Percentiles rank a stretch among this genome's conserved stretches.
phyloP scores from a whole-genome alignment of 331 rosid species.

The Rosa hybrid region DNA sequence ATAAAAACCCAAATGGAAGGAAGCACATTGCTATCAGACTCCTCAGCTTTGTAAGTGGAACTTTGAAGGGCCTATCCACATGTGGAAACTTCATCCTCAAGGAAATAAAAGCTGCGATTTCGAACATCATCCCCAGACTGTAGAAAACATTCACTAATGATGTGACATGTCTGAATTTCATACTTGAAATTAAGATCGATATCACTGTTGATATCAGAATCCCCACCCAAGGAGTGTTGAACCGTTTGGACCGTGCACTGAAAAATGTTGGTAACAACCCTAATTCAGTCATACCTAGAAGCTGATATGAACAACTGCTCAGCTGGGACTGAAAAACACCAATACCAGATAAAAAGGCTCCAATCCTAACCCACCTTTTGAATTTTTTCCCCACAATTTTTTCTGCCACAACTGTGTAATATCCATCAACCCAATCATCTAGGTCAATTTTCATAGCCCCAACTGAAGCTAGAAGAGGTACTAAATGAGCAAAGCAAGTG shows the following conservation, averaged over 20 bases:
- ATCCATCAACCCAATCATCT: constrained; percentile 55
- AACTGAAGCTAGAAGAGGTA: constrained; percentile 35
- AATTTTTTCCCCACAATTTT: constrained; percentile 60
- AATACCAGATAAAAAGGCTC: constrained; percentile 61
- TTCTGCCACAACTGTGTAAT: constrained; percentile 54
- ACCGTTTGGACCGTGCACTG: constrained; percentile 45
- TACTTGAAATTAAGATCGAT: constrained; percentile 36
- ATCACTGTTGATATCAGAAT: constrained; percentile 57
- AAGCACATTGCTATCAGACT: constrained; percentile 49
- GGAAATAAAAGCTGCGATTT: constrained; percentile 56
- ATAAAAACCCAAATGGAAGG: constrained; percentile 52
- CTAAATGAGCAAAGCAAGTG: constrained; percentile 32
- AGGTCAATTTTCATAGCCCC: constrained; percentile 40
- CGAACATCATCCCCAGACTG: constrained; percentile 77
- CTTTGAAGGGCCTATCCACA: constrained; percentile 52
- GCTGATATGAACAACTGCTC: constrained; percentile 73
- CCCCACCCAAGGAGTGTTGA: constrained; percentile 79
- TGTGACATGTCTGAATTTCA: constrained; percentile 46
- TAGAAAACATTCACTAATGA: constrained; percentile 59
- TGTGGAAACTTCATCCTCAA: constrained; percentile 54
- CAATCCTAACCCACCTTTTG: constrained; percentile 58
- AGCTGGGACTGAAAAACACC: constrained; percentile 79
- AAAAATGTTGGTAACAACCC: constrained; percentile 57
- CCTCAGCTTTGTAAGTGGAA: constrained; percentile 50
- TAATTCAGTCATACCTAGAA: constrained; percentile 73